These are phyloP conservation scores for Cichorium intybus DNA, from an alignment of 140 eudicot genomes.

Conservation along the genomic window DNA sequence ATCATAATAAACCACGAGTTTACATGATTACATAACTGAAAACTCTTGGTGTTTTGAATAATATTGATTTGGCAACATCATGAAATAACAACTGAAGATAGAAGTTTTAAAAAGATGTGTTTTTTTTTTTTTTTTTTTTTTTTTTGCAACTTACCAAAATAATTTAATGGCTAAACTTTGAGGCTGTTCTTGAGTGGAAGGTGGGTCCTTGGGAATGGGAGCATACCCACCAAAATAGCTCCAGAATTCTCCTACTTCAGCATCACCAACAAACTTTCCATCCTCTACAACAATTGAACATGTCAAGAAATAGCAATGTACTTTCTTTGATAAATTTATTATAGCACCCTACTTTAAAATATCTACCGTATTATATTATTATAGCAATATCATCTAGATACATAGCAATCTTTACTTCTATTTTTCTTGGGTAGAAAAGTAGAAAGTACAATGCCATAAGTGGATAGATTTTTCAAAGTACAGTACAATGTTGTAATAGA, in stretches of 20 bases:
- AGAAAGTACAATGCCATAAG: too few species aligned
- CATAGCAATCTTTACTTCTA: too few species aligned
- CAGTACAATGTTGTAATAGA: too few species aligned
- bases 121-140: background rate
- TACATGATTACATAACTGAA: background rate
- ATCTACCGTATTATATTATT: too few species aligned
- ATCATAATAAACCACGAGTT: constrained; percentile 6
- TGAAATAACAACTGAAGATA: constrained; percentile 6
- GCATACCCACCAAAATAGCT: constrained; percentile 88
- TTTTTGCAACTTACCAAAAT: constrained; percentile 49
- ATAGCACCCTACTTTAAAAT: too few species aligned
- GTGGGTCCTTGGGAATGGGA: constrained; percentile 64
- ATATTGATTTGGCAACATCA: constrained; percentile 4
- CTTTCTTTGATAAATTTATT: too few species aligned
- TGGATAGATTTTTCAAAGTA: too few species aligned
- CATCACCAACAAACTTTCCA: constrained; percentile 79
- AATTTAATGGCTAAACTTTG: constrained; percentile 37
- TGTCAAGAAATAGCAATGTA: too few species aligned
- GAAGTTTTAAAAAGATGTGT: background rate
- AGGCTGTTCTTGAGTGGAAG: constrained; percentile 31
- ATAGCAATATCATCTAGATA: too few species aligned
- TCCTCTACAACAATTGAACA: constrained; percentile 54
- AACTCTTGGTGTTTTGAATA: background rate
- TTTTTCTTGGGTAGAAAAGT: too few species aligned
- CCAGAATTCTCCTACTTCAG: constrained; percentile 88